phyloP scores from a whole-genome alignment of 2,329 filamentous ascomycete species.

The Aspergillus unguis region DNA sequence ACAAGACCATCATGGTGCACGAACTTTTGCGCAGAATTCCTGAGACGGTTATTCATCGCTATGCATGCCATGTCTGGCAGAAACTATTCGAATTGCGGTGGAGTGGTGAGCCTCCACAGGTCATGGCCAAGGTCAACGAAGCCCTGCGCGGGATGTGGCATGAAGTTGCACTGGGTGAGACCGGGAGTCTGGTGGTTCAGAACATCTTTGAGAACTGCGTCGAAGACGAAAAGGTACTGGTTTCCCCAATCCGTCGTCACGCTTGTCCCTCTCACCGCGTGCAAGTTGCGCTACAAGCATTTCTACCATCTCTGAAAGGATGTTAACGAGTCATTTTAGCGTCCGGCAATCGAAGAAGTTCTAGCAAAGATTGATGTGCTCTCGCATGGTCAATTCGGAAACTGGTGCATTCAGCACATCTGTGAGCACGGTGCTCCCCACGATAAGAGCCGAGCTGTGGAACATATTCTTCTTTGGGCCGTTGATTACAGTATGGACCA shows the following conservation, averaged over 20 bases:
- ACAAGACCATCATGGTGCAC: slow-evolving; percentile 99
- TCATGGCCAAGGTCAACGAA: slow-evolving; percentile 98
- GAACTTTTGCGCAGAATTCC: slow-evolving; percentile 92
- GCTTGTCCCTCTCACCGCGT: background rate
- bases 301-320: background rate
- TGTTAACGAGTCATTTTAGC: slow-evolving; percentile 52
- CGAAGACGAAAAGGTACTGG: slow-evolving; percentile 91
- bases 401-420: slow-evolving; percentile 99
- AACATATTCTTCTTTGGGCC: slow-evolving; percentile 90
- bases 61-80: slow-evolving; percentile 99
- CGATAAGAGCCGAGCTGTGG: slow-evolving; percentile 88
- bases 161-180: slow-evolving; percentile 94
- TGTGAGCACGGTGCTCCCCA: slow-evolving; percentile 91
- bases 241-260: background rate
- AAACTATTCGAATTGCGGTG: slow-evolving; percentile 98
- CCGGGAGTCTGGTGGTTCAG: slow-evolving; percentile 94
- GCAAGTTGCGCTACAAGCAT: background rate
- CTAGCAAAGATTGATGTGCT: slow-evolving; percentile 93
- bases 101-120: slow-evolving; percentile 90
- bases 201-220: slow-evolving; percentile 99
- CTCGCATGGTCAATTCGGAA: slow-evolving; percentile 95
- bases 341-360: slow-evolving; percentile 95
- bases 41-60: slow-evolving; percentile 96
- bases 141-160: slow-evolving; percentile 97
- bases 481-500: slow-evolving; percentile 98